Conservation (phyloP, 495 filamentous ascomycete species). For the Penicillium canescens region DNA sequence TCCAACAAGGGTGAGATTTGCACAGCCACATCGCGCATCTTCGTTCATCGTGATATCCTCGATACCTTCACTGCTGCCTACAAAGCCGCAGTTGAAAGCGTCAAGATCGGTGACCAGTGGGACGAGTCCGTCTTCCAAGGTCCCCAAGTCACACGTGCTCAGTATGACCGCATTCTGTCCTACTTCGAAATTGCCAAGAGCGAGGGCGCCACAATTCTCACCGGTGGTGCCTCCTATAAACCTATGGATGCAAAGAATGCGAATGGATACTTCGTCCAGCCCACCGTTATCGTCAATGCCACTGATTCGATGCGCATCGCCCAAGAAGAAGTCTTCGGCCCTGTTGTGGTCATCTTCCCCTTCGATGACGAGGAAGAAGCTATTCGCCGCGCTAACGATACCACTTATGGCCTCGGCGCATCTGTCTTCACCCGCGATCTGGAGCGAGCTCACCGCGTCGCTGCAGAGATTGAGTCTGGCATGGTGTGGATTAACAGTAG, state of each 20-base stretch:
- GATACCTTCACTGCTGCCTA: conserved; percentile 75
- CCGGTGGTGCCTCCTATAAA: conserved; percentile 72
- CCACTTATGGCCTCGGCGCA: conserved; percentile 83
- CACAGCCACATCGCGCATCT: conserved; percentile 82
- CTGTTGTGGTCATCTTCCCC: conserved; percentile 75
- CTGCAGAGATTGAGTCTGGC: conserved; percentile 80
- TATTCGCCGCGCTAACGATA: conserved; percentile 78
- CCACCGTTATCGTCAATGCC: conserved; percentile 71
- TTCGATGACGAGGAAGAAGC: conserved; percentile 88
- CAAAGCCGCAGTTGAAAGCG: conserved; percentile 61
- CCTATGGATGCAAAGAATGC: conserved; percentile 42
- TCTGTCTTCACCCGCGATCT: conserved; percentile 84
- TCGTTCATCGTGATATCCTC: conserved; percentile 78
- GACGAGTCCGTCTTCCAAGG: conserved; percentile 77
- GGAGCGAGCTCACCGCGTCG: conserved; percentile 76
- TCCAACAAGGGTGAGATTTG: conserved; percentile 88
- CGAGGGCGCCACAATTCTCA: conserved; percentile 76
- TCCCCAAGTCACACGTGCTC: conserved; percentile 82
- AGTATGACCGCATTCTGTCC: conserved; percentile 77
- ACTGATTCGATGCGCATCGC: conserved; percentile 66
- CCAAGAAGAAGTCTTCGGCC: conserved; percentile 82
- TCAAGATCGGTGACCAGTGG: conserved; percentile 83
- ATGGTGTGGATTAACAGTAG: conserved; percentile 97
- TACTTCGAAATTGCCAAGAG: conserved; percentile 77
- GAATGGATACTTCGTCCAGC: conserved; percentile 68